Conservation (phyloP, 352 stramenopile species). For the Albugo candida region DNA sequence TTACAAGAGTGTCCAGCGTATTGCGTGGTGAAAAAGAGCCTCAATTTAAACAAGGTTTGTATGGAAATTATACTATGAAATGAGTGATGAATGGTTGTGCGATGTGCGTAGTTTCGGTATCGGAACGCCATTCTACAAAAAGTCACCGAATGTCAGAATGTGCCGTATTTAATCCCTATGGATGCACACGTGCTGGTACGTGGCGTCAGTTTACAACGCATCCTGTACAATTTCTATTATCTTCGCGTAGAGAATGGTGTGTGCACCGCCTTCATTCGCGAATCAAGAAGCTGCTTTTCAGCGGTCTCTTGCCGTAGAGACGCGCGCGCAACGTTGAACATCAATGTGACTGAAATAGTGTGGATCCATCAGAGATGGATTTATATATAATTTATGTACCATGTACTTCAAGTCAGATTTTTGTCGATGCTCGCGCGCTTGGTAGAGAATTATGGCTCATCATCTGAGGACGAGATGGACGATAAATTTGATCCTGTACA, state of each 20-base stretch:
- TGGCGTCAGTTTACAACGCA: background rate
- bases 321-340: slow-evolving; percentile 10
- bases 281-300: slow-evolving; percentile 54
- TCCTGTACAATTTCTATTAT: background rate
- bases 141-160: slow-evolving; percentile 46
- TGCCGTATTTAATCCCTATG: slow-evolving; percentile 54
- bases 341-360: too few relatives aligned
- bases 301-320: slow-evolving; percentile 65
- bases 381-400: too few relatives aligned
- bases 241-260: slow-evolving; percentile 41
- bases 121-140: slow-evolving; percentile 14
- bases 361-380: too few relatives aligned
- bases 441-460: too few relatives aligned
- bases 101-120: too few relatives aligned
- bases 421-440: too few relatives aligned
- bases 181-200: slow-evolving; percentile 64
- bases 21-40: slow-evolving; percentile 55
- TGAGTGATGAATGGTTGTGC: background rate
- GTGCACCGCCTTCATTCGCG: slow-evolving; percentile 28
- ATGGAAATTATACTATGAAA: background rate
- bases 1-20: slow-evolving; percentile 66
- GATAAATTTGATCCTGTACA: too few relatives aligned
- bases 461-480: too few relatives aligned
- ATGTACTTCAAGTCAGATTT: too few relatives aligned
- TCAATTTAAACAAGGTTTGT: slow-evolving; percentile 57